phyloP scores from a whole-genome alignment of 192 early-diverging fungal genomes.

The Funneliformis mosseae region DNA sequence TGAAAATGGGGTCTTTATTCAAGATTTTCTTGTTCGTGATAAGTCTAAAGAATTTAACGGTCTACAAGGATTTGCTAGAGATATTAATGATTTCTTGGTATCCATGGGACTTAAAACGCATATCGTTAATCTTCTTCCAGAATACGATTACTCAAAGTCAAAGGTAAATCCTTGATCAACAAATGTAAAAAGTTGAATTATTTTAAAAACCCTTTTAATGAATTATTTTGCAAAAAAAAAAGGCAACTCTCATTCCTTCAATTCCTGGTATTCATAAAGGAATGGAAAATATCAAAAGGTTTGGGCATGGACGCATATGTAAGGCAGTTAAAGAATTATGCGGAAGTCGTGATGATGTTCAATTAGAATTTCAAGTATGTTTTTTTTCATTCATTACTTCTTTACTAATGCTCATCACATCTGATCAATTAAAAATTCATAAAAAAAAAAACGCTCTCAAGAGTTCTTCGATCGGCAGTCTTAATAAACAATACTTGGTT shows the following conservation, averaged over 20 bases:
- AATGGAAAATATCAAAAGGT: slow-evolving; percentile 36
- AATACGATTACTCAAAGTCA: slow-evolving; percentile 51
- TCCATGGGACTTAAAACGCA: slow-evolving; percentile 51
- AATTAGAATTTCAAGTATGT: slow-evolving; percentile 48
- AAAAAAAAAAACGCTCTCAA: slow-evolving; percentile 26
- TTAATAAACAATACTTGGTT: slow-evolving; percentile 35
- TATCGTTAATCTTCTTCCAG: slow-evolving; percentile 42
- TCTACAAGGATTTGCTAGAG: slow-evolving; percentile 44
- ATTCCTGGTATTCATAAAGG: slow-evolving; percentile 45
- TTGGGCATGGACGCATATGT: slow-evolving; percentile 50
- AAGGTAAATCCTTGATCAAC: slow-evolving; percentile 31
- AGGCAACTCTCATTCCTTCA: slow-evolving; percentile 55
- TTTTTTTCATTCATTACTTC: not conserved
- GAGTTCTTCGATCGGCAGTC: slow-evolving; percentile 40
- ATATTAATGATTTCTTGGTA: slow-evolving; percentile 43
- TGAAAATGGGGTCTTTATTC: slow-evolving; percentile 63
- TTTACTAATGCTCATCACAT: not conserved
- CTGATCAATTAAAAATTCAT: not conserved
- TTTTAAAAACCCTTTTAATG: not conserved
- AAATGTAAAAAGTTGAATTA: not conserved
- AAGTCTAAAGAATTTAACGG: not conserved
- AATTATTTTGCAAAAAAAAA: not conserved
- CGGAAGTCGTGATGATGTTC: slow-evolving; percentile 14
- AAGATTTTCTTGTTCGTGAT: slow-evolving; percentile 50
- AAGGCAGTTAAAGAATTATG: slow-evolving; percentile 40